A percentile compares a stretch with the other conserved stretches of the same genome.
Conservation (phyloP, 176 grass and related monocot species). For the Paspalum vaginatum region DNA sequence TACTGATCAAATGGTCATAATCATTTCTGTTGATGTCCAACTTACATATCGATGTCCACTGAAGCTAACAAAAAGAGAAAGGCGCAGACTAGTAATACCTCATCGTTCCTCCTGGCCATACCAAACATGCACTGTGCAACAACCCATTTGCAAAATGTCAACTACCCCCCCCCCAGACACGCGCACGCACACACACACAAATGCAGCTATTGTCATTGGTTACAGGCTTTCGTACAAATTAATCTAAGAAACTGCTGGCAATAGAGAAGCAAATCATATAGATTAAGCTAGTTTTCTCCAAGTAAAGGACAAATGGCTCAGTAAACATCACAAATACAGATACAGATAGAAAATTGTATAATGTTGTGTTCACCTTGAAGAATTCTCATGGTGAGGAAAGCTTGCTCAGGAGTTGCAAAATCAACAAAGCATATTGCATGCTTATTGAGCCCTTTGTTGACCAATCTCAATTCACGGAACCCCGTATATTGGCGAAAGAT, state of each 20-base stretch:
- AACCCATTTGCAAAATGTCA: too few species aligned
- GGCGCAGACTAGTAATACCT: too few species aligned
- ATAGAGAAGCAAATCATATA: neutral
- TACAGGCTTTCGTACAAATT: too few species aligned
- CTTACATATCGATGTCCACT: too few species aligned
- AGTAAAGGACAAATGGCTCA: neutral
- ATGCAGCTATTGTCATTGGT: too few species aligned
- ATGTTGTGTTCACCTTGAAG: constrained; percentile 63
- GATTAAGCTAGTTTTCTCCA: neutral
- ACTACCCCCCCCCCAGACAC: too few species aligned
- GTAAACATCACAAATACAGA: neutral
- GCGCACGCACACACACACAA: too few species aligned
- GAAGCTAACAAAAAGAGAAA: too few species aligned
- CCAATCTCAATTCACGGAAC: constrained; percentile 63
- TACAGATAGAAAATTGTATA: neutral
- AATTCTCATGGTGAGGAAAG: constrained; percentile 51
- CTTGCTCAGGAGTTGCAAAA: constrained; percentile 58
- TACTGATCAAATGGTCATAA: too few species aligned
- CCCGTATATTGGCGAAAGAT: constrained; percentile 77
- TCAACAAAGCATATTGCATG: constrained; percentile 71
- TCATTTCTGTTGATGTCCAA: too few species aligned
- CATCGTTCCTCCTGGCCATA: too few species aligned
- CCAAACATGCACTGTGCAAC: too few species aligned
- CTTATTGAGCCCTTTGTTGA: constrained; percentile 55
- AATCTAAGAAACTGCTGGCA: neutral